Base-by-base conservation (phyloP, 768 basidiomycete species). In the Leccinellum albellum region DNA sequence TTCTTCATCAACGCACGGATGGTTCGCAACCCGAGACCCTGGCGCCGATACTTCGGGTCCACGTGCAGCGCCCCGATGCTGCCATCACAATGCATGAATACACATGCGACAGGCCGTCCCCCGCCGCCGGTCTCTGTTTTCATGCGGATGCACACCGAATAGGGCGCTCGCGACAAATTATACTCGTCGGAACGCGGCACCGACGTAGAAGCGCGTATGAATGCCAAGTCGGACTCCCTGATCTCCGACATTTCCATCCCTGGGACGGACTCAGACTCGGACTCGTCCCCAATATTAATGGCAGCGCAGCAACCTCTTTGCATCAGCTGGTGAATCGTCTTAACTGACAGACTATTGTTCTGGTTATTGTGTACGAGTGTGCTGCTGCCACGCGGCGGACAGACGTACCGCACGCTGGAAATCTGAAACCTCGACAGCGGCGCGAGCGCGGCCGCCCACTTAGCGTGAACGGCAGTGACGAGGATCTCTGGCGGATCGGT, bases 141-240 rank as follows among this genome's bases (percentile, higher is more conserved):
- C 14, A 24, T 40, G 23, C 63, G 58, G 61, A 71, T 52, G 24
- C 64, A 71, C 20, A 70, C 63, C 1, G 65, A 67, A 24, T 56
- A 59, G n/a, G 59, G 54, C 21, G 47, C 55, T 7, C 65, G 61
- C 17, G 61, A 70, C 23, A 61, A n/a, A 32, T 70, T 32, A 14
- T 67, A 65, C 29, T 54, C 61, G 4, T 61, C 61, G 0, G 66
- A 46, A 26, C 63, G 68, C 3, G 61, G 59, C 6, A 68, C 12
- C 0, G 57, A 5, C 29, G 52, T 56, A 4, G 57, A 51, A 6
- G 48, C 54, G 15, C 32, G 37, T 12, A 69, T 52, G 17, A 59
- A 58, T 13, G 60, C 28, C 35, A 65, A 20, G 47, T 70, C 65
- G 7, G 54, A 44, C 40, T 32, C 28, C 31, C 44, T 24, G 31